phyloP scores from a whole-genome alignment of 225 moss, liverwort and hornwort genomes.

The Polytrichum formosum region DNA sequence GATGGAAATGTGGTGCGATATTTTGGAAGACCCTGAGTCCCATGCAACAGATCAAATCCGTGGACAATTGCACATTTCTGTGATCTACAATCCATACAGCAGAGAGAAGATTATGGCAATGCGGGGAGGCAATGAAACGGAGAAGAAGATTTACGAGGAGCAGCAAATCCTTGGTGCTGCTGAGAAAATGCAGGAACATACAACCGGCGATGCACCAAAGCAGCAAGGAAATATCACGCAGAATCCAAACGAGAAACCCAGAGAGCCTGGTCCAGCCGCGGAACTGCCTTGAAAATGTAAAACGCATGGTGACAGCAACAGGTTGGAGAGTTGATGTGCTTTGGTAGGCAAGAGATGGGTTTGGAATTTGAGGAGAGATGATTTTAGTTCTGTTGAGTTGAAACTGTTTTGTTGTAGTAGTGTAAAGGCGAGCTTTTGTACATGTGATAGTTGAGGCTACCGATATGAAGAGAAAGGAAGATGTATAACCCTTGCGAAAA shows the following conservation, averaged over 20 bases:
- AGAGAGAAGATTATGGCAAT: constrained; percentile 28
- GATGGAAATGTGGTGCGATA: constrained; percentile 74
- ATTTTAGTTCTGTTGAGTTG: no score
- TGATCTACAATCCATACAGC: constrained; percentile 40
- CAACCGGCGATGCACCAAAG: constrained; percentile 40
- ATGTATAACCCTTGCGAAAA: no score
- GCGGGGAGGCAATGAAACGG: constrained; percentile 44
- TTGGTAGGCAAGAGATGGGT: no score
- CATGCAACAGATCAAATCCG: constrained; percentile 26
- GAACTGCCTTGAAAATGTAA: background rate
- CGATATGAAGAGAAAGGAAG: no score
- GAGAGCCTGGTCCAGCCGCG: constrained; percentile 3
- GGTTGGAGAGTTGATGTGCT: no score
- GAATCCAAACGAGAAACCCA: constrained; percentile 28
- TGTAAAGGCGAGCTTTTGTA: no score
- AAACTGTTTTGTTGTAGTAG: no score
- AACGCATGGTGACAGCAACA: no score
- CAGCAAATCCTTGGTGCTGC: constrained; percentile 21
- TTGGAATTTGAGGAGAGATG: no score
- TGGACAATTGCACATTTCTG: constrained; percentile 52
- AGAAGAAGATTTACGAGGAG: constrained; percentile 34
- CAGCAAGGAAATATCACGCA: constrained; percentile 45
- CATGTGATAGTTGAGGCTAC: no score
- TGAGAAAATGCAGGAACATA: constrained; percentile 19
- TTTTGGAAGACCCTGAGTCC: constrained; percentile 57